phyloP scores from a whole-genome alignment of 2,329 filamentous ascomycete species.

The Apiospora aurea region DNA sequence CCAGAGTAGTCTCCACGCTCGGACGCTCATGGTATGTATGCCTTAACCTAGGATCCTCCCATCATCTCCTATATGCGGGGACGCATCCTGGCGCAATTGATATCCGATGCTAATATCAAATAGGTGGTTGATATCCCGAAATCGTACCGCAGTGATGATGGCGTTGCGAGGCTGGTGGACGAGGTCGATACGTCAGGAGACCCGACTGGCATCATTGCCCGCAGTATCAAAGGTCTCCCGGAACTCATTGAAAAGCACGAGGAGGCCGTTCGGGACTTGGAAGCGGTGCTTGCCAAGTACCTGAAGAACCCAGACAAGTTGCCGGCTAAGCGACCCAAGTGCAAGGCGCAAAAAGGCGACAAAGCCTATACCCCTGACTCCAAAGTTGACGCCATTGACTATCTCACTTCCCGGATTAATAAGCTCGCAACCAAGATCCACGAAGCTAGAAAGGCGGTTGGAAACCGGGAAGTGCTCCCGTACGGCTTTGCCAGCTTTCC shows the following conservation, averaged over 20 bases:
- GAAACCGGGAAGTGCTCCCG: constrained; percentile 85
- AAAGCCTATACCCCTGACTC: constrained; percentile 68
- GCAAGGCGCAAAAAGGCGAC: constrained; percentile 84
- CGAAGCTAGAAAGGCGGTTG: constrained; percentile 80
- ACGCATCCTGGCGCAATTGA: background rate
- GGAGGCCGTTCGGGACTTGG: constrained; percentile 79
- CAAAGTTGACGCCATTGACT: constrained; percentile 94
- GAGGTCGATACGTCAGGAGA: constrained; percentile 67
- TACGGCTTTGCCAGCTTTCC: constrained; percentile 97
- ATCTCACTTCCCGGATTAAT: constrained; percentile 84
- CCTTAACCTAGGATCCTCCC: constrained; percentile 32
- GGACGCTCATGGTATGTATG: constrained; percentile 65
- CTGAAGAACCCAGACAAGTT: constrained; percentile 85
- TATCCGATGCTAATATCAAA: constrained; percentile 61
- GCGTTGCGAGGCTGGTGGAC: constrained; percentile 84
- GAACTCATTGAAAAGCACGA: constrained; percentile 85
- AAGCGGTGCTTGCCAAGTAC: constrained; percentile 86
- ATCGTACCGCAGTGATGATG: constrained; percentile 81
- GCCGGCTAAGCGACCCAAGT: constrained; percentile 77
- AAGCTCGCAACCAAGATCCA: constrained; percentile 85
- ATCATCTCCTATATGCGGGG: background rate
- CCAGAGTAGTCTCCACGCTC: constrained; percentile 83
- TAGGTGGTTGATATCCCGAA: constrained; percentile 86
- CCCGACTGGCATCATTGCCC: constrained; percentile 81
- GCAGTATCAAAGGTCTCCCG: constrained; percentile 91